Conservation (phyloP, 352 stramenopile species). For the Phytopythium aichiense region DNA sequence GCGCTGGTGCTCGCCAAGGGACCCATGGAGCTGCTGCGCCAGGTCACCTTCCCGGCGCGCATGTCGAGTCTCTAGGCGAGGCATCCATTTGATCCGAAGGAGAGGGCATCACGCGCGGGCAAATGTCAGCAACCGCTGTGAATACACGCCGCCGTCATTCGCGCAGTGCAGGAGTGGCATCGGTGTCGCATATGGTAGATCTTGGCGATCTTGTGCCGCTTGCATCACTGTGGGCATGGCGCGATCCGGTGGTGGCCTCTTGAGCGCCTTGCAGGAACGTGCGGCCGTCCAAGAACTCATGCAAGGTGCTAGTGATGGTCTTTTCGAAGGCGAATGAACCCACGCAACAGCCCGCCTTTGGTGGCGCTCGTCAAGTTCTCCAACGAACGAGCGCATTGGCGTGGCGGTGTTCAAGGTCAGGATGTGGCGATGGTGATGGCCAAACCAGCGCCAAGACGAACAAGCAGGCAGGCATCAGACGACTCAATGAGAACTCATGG, state of each 20-base stretch:
- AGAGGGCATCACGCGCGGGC: background rate
- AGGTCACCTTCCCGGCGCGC: constrained; percentile 55
- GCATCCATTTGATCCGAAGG: background rate
- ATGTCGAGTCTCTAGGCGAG: background rate
- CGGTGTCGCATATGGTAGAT: background rate
- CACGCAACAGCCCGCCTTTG: too few relatives aligned
- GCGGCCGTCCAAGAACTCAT: too few relatives aligned
- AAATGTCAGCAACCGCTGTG: background rate
- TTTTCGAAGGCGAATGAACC: too few relatives aligned
- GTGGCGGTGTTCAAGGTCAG: too few relatives aligned
- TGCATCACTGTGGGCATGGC: too few relatives aligned
- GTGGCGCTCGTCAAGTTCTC: too few relatives aligned
- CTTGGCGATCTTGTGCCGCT: background rate
- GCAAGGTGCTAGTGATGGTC: too few relatives aligned
- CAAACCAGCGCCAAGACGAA: background rate
- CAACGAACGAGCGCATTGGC: too few relatives aligned
- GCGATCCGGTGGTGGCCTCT: too few relatives aligned
- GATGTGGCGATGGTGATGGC: too few relatives aligned
- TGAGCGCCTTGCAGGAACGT: too few relatives aligned
- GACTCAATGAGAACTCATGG: background rate
- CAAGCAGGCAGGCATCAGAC: too few relatives aligned
- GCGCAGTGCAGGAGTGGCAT: background rate
- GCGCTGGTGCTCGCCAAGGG: constrained; percentile 46
- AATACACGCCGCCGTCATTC: background rate
- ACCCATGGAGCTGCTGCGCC: constrained; percentile 50